Evolutionary conservation across 2,329 filamentous ascomycete species (phyloP).

Genomic region (Fusarium sororula): DNA sequence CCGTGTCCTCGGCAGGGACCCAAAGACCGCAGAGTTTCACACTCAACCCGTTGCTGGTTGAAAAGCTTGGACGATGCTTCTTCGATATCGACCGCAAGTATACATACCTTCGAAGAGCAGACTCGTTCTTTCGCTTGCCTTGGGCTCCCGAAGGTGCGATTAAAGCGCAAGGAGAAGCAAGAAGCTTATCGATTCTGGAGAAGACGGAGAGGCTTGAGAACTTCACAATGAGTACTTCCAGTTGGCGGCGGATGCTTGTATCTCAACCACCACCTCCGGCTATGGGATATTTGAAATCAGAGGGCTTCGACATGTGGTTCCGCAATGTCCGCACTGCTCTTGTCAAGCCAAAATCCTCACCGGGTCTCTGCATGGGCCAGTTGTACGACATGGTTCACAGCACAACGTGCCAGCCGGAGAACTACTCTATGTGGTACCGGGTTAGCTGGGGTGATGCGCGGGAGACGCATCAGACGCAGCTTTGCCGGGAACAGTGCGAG

Average conservation of each 20-base stretch:
- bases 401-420: conserved; percentile 6
- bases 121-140: conserved; percentile 28
- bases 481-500: not conserved
- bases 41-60: conserved; percentile 28
- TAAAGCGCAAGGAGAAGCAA: not conserved
- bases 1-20: not conserved
- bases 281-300: conserved; percentile 25
- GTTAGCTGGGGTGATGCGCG: conserved; percentile 10
- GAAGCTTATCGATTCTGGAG: conserved; percentile 6
- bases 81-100: conserved; percentile 23
- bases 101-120: conserved; percentile 21
- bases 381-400: conserved; percentile 26
- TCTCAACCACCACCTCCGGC: conserved; percentile 36
- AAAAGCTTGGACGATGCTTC: conserved; percentile 32
- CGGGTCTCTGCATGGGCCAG: conserved; percentile 29
- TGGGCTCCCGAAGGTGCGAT: conserved; percentile 23
- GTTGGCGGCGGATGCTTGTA: conserved; percentile 39
- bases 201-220: conserved; percentile 12
- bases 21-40: not conserved
- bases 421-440: conserved; percentile 14
- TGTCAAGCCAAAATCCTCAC: not conserved
- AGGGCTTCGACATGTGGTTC: conserved; percentile 19
- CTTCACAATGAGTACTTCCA: conserved; percentile 27
- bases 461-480: not conserved
- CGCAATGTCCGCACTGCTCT: conserved; percentile 1